Percentiles rank a stretch among this genome's conserved stretches.
These are phyloP conservation scores for Epichloe gansuensis DNA, from an alignment of 2,329 filamentous ascomycete species.

Conservation along the genomic window DNA sequence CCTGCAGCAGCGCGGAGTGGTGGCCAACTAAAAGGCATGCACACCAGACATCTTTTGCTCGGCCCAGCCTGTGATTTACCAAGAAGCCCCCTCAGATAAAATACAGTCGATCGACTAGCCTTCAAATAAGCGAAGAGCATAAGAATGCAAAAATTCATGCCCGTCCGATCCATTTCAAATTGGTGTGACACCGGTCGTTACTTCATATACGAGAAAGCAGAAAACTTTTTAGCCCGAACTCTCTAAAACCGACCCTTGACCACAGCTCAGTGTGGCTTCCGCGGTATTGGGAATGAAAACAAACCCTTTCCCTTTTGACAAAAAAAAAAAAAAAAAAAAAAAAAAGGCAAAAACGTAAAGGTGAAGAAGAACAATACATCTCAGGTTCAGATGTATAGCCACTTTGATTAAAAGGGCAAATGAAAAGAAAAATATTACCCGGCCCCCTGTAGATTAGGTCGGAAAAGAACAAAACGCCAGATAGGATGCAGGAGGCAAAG, in stretches of 20 bases:
- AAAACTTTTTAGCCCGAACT: not conserved
- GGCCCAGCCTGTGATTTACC: not conserved
- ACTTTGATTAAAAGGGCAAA: not conserved
- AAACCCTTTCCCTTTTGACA: too few species aligned
- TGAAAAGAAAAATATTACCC: not conserved
- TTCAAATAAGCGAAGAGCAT: not conserved
- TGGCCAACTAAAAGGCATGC: too few species aligned
- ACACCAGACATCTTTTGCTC: too few species aligned
- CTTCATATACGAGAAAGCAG: not conserved
- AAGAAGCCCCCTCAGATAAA: not conserved
- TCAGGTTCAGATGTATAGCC: not conserved
- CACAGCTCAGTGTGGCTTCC: not conserved
- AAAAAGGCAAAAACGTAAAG: not conserved
- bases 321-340: not conserved
- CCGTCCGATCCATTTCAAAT: not conserved
- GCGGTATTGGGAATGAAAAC: too few species aligned
- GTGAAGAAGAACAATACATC: not conserved
- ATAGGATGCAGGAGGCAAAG: constrained; percentile 2
- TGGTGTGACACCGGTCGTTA: not conserved
- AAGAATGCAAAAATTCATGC: not conserved
- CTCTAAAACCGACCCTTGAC: not conserved
- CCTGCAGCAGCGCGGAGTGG: not conserved
- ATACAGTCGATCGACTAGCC: not conserved
- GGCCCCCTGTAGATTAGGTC: not conserved
- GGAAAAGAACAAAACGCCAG: not conserved